A percentile compares a stretch with the other conserved stretches of the same genome.
Conservation (phyloP, 495 filamentous ascomycete species). For the Oidiodendron maius region DNA sequence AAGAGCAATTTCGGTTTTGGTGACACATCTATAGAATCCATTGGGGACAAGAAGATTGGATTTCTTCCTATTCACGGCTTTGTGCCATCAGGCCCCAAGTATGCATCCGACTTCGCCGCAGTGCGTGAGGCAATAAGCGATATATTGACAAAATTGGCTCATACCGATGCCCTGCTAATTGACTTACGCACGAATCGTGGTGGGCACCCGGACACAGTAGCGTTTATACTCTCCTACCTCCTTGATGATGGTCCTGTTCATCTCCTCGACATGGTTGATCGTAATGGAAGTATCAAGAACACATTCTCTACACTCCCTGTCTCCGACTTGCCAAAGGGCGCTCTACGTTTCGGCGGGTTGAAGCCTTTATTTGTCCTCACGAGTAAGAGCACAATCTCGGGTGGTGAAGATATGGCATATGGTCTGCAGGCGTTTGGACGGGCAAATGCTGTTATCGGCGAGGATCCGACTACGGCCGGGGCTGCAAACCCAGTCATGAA, state of each 20-base stretch:
- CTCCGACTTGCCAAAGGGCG: neutral
- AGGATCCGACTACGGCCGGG: neutral
- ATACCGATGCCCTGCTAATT: conserved; percentile 5
- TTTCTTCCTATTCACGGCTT: conserved; percentile 1
- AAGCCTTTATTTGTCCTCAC: conserved; percentile 8
- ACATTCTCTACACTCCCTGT: neutral
- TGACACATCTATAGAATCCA: too few species aligned
- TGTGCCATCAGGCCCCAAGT: neutral
- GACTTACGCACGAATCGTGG: conserved; percentile 1
- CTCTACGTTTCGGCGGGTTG: neutral
- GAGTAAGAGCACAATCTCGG: neutral
- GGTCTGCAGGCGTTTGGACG: conserved; percentile 4
- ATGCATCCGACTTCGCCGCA: neutral
- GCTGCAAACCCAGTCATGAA: neutral
- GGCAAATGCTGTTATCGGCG: conserved; percentile 1
- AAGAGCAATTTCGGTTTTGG: too few species aligned
- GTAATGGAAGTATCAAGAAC: neutral
- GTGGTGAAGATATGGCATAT: conserved; percentile 9
- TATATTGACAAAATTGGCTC: conserved; percentile 1
- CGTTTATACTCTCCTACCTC: conserved; percentile 4
- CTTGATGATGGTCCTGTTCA: neutral
- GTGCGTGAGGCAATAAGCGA: neutral
- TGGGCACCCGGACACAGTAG: neutral
- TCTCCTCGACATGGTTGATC: conserved; percentile 4
- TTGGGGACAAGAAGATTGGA: conserved; percentile 1